Evolutionary conservation across 192 early-diverging fungal species (phyloP).

Genomic region (Coemansia sp.): DNA sequence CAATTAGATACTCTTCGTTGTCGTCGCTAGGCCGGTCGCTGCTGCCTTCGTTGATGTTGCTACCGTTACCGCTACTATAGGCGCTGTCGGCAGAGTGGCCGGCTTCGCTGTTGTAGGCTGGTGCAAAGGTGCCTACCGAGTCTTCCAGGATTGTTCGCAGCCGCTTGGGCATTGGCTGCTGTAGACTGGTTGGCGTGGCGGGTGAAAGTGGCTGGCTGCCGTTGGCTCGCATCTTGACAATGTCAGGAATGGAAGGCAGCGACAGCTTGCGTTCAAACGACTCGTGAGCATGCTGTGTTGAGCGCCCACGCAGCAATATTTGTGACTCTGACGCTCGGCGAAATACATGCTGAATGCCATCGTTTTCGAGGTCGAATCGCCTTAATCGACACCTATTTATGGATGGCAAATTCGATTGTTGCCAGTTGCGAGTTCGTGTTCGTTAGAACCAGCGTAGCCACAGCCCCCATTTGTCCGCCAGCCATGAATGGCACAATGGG

Average conservation of each 20-base stretch:
- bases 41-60: conserved; percentile 6
- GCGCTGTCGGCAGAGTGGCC: neutral
- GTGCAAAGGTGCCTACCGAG: conserved; percentile 20
- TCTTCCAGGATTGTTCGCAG: conserved; percentile 54
- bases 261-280: conserved; percentile 52
- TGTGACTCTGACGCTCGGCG: conserved; percentile 54
- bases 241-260: conserved; percentile 48
- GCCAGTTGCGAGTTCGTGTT: neutral
- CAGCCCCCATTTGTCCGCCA: neutral
- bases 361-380: conserved; percentile 43
- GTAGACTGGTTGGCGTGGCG: conserved; percentile 8
- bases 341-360: conserved; percentile 38
- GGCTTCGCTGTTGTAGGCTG: conserved; percentile 1
- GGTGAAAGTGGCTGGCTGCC: conserved; percentile 8
- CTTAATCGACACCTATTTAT: conserved; percentile 49
- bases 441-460: neutral
- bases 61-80: conserved; percentile 7
- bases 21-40: neutral
- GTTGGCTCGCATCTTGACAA: conserved; percentile 33
- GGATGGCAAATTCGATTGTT: neutral
- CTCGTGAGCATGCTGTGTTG: conserved; percentile 36
- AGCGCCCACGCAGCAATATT: conserved; percentile 32
- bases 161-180: conserved; percentile 47
- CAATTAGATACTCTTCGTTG: conserved; percentile 43
- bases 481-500: conserved; percentile 6